phyloP scores from a whole-genome alignment of 108 stramenopile genomes.

The Epithemia pelagica region DNA sequence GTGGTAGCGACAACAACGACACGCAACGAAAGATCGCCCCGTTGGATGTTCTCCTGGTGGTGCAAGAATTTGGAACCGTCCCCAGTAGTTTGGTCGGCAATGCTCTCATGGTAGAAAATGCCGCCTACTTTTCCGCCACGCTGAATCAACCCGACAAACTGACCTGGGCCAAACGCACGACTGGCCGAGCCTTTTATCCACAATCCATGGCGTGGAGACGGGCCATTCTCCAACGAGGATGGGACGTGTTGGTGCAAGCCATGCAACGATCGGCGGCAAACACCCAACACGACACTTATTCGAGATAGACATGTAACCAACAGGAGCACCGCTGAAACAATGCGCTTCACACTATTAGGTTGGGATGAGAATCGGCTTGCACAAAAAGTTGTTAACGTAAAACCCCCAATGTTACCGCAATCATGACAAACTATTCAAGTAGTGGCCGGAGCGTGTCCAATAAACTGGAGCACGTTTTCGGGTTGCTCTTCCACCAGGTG shows the following conservation, averaged over 20 bases:
- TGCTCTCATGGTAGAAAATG: conserved; percentile 67
- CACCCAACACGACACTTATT: too few relatives aligned
- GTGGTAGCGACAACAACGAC: conserved; percentile 7
- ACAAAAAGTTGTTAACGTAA: too few relatives aligned
- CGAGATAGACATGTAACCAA: too few relatives aligned
- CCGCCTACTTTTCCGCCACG: conserved; percentile 27
- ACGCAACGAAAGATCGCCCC: background rate
- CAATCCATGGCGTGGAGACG: conserved; percentile 37
- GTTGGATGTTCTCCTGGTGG: conserved; percentile 6
- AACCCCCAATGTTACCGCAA: too few relatives aligned
- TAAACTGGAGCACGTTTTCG: conserved; percentile 10
- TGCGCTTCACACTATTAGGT: too few relatives aligned
- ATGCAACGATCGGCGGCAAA: conserved; percentile 15
- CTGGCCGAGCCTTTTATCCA: conserved; percentile 39
- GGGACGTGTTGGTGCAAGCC: conserved; percentile 22
- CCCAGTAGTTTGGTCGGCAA: conserved; percentile 47
- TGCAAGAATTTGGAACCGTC: conserved; percentile 78
- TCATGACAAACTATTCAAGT: too few relatives aligned
- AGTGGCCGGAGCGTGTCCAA: background rate
- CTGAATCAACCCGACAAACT: background rate
- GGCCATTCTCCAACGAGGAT: conserved; percentile 28
- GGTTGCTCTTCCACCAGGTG: conserved; percentile 1
- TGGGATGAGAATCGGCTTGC: too few relatives aligned
- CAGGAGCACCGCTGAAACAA: too few relatives aligned
- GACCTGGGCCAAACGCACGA: conserved; percentile 14